Evolutionary conservation across 768 basidiomycete species (phyloP), one percentile per base, ranked within the genome.

Genomic region (Paxillus involutus): DNA sequence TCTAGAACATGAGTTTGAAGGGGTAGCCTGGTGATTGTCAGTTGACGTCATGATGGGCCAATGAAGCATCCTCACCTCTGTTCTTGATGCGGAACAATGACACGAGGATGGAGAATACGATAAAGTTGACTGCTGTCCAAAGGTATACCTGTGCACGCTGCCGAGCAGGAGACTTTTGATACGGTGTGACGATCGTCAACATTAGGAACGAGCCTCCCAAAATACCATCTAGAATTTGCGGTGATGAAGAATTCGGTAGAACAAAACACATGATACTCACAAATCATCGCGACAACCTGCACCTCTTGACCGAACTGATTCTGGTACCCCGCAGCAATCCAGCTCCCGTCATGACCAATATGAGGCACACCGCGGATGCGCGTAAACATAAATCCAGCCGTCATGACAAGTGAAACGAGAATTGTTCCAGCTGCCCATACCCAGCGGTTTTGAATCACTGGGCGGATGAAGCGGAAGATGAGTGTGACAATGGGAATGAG

Each of bases 351-450:
- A 0, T 75, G 74, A 29, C 82, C 84, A 21, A 74, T 75, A 66
- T 82, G 93, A 3, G 93, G 94, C 44, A 80, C 79, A 32, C 79
- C 80, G 57, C 96, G 86, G 62, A 99, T 99, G 59, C 88, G 89
- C 54, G 89, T 90, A 74, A 96, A 99, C 97, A 99, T 99, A 77
- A 85, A 89, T 8, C 97, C 97, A 9, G 88, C 85, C 19, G 86
- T 95, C 87, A 98, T 96, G 62, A 92, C 73, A 30, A 88, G 72
- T 17, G 91, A 86, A 9, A 84, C 80, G 26, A 83, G 67, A 39
- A 86, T 52, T 29, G 85, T 80, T 39, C 77, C 78, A n/a, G 67
- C 68, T 6, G 88, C 89, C 91, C 91, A 94, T 3, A 80, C 73
- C 89, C 89, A 92, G 58, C 86, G 85, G 60, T 77, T 89, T 57